Evolutionary conservation across 805 yeast species (phyloP).

Genomic region (Ogataea henricii): DNA sequence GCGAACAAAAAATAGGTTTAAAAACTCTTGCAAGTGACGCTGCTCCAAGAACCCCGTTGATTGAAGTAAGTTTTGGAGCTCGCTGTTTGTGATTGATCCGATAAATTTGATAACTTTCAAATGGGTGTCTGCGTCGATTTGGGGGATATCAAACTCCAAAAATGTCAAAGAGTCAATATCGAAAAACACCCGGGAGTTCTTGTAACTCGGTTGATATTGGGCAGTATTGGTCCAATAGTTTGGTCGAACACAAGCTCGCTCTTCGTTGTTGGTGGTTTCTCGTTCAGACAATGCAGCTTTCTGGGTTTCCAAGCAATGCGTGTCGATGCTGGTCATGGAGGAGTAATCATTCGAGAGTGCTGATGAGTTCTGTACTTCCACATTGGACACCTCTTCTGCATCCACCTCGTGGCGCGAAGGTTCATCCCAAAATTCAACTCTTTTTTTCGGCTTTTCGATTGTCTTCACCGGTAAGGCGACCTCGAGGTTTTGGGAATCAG

Average conservation of each 20-base stretch:
- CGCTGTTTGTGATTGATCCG: slow-evolving; percentile 5
- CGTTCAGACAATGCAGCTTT: neutral
- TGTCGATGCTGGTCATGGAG: neutral
- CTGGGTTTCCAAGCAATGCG: neutral
- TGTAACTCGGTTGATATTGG: neutral
- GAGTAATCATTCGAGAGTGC: neutral
- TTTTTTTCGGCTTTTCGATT: neutral
- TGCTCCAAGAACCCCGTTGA: slow-evolving; percentile 9
- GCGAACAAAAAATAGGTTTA: slow-evolving; percentile 12
- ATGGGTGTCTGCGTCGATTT: slow-evolving; percentile 3
- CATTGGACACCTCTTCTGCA: neutral
- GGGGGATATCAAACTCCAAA: slow-evolving; percentile 2
- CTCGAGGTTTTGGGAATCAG: slow-evolving; percentile 1
- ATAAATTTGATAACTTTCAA: slow-evolving; percentile 6
- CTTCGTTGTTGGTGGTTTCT: neutral
- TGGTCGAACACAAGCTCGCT: neutral
- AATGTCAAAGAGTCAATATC: slow-evolving; percentile 9
- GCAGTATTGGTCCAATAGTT: neutral
- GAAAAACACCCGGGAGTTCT: neutral
- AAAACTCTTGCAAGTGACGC: slow-evolving; percentile 9
- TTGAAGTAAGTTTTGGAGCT: neutral
- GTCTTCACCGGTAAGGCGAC: neutral
- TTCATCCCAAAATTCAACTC: neutral
- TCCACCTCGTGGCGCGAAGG: neutral
- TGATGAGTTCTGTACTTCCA: neutral